Evolutionary conservation across 345 rosid genomes (phyloP).

Genomic region (Lepidium aucheri): DNA sequence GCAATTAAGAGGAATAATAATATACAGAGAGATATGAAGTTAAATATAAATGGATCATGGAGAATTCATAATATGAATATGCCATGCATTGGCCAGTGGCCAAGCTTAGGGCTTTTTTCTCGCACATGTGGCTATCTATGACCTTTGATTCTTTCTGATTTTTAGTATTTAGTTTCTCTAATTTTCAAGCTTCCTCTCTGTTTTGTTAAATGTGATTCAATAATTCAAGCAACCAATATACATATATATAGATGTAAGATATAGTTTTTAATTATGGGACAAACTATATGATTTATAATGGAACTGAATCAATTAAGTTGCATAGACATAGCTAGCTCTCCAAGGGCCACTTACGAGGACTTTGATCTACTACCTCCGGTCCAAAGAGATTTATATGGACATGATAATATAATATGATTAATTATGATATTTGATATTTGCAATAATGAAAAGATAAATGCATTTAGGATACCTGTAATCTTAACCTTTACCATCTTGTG

Average conservation of each 20-base stretch:
- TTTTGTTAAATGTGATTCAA: slow-evolving; percentile 23
- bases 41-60: background rate
- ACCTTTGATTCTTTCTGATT: slow-evolving; percentile 11
- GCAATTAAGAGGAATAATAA: background rate
- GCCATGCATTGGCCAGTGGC: slow-evolving; percentile 23
- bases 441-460: background rate
- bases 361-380: too few species aligned
- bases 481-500: background rate
- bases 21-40: background rate
- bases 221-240: slow-evolving; percentile 20
- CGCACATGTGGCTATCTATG: slow-evolving; percentile 21
- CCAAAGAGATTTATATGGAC: too few species aligned
- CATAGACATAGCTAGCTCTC: too few species aligned
- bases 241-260: background rate
- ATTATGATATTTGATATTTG: too few species aligned
- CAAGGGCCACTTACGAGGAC: too few species aligned
- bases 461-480: background rate
- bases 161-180: slow-evolving; percentile 16
- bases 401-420: too few species aligned
- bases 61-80: slow-evolving; percentile 9
- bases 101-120: slow-evolving; percentile 4
- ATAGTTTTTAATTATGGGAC: background rate
- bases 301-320: background rate
- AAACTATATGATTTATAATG: background rate
- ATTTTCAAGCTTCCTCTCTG: slow-evolving; percentile 22